These are phyloP conservation scores for Lyophyllum atratum DNA, from an alignment of 768 basidiomycete species.

Conservation along the genomic window DNA sequence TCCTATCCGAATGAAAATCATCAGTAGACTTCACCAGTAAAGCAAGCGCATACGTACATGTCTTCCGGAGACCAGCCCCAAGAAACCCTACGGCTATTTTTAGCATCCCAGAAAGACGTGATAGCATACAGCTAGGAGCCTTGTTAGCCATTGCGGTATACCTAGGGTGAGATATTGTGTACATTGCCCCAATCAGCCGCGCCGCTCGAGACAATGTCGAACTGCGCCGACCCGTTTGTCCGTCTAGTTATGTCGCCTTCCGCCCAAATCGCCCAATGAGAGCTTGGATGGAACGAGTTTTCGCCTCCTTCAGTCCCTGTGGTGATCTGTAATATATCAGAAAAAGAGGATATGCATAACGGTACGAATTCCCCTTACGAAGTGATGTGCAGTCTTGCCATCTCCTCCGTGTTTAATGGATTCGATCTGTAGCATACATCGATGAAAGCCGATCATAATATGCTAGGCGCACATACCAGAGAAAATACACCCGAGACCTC, in stretches of 20 bases:
- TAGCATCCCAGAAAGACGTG: constrained; percentile 1
- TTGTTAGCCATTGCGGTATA: background rate
- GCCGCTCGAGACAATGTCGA: background rate
- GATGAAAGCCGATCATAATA: too few relatives aligned
- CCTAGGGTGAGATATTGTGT: background rate
- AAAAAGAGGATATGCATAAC: background rate
- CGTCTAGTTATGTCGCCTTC: background rate
- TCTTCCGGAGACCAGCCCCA: constrained; percentile 4
- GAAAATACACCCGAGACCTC: constrained; percentile 2
- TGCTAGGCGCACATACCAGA: background rate
- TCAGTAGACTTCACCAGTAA: background rate
- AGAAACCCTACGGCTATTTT: background rate
- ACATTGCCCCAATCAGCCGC: constrained; percentile 1
- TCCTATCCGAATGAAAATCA: background rate
- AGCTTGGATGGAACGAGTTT: background rate
- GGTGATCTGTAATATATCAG: background rate
- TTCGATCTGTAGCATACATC: background rate
- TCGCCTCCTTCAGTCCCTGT: background rate
- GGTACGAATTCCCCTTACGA: background rate
- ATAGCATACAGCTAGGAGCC: background rate
- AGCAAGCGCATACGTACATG: background rate
- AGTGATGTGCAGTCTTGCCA: background rate
- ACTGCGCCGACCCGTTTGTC: constrained; percentile 1
- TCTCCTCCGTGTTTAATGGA: background rate
- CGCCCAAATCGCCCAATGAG: background rate